Percentiles rank a stretch among this genome's conserved stretches.
phyloP scores from a whole-genome alignment of 306 rosid genomes.

The Quercus agrifolia region DNA sequence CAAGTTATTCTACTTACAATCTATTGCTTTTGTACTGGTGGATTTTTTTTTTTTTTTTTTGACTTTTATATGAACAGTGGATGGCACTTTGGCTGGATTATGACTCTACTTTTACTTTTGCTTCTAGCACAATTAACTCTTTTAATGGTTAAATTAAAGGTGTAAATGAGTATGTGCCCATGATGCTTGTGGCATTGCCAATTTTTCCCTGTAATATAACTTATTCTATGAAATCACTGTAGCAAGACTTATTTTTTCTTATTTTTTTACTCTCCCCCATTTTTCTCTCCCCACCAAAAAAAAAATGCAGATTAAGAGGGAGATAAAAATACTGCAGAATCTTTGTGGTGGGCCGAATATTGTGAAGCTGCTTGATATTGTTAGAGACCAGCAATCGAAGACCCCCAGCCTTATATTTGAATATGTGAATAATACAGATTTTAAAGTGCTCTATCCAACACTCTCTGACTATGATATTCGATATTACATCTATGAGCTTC shows the following conservation, averaged over 20 bases:
- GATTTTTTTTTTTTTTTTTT: background rate
- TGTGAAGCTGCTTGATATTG: constrained; percentile 89
- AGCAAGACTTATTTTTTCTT: background rate
- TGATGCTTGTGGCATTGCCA: background rate
- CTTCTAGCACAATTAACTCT: too few species aligned
- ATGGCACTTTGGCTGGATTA: background rate
- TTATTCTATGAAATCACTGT: background rate
- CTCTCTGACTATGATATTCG: constrained; percentile 78
- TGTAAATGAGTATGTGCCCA: background rate
- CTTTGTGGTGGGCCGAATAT: constrained; percentile 93
- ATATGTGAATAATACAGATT: constrained; percentile 85
- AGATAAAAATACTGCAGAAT: constrained; percentile 88
- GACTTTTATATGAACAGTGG: background rate
- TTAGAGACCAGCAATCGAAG: constrained; percentile 94
- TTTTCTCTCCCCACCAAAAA: background rate
- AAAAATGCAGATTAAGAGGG: constrained; percentile 84
- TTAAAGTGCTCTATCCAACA: constrained; percentile 88
- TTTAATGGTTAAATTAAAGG: background rate
- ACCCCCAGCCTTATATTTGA: constrained; percentile 89
- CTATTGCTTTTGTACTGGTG: background rate
- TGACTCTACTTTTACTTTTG: background rate
- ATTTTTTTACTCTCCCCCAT: background rate
- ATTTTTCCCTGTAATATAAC: background rate
- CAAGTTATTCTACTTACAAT: background rate
- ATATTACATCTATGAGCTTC: constrained; percentile 77